Conservation (phyloP, 2,329 filamentous ascomycete species). For the Talaromyces funiculosus region DNA sequence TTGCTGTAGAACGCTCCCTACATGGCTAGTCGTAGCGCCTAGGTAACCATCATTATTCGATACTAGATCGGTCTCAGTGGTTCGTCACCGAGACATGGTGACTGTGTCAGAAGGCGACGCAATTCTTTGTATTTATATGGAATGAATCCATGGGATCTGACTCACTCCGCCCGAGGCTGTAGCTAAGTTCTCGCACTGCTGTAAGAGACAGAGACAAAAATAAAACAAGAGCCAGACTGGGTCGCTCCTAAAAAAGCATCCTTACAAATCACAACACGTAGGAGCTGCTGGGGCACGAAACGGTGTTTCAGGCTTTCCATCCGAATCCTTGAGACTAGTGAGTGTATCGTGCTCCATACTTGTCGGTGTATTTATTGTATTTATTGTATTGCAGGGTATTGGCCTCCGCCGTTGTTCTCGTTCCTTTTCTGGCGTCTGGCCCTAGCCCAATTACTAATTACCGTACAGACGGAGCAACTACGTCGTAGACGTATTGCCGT, state of each 20-base stretch:
- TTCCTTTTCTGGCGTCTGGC: background rate
- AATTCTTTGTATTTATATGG: background rate
- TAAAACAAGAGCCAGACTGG: background rate
- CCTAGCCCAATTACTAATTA: background rate
- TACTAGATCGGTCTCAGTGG: background rate
- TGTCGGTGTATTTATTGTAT: background rate
- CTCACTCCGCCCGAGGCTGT: background rate
- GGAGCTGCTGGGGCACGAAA: background rate
- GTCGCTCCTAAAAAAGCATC: background rate
- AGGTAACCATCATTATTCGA: background rate
- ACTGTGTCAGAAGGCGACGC: background rate
- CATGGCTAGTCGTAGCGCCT: background rate
- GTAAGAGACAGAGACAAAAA: background rate
- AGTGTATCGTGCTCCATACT: background rate
- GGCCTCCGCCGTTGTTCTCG: background rate
- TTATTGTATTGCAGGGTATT: background rate
- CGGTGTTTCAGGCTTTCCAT: constrained; percentile 6
- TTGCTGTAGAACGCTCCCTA: constrained; percentile 4
- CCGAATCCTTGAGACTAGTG: background rate
- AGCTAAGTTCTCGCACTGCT: background rate
- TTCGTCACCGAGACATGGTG: background rate
- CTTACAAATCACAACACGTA: constrained; percentile 10
- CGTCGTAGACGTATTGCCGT: background rate
- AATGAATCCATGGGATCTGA: background rate
- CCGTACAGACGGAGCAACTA: background rate